These are phyloP conservation scores for Capsicum chinense DNA, from an alignment of 257 asterid species.

Conservation along the genomic window DNA sequence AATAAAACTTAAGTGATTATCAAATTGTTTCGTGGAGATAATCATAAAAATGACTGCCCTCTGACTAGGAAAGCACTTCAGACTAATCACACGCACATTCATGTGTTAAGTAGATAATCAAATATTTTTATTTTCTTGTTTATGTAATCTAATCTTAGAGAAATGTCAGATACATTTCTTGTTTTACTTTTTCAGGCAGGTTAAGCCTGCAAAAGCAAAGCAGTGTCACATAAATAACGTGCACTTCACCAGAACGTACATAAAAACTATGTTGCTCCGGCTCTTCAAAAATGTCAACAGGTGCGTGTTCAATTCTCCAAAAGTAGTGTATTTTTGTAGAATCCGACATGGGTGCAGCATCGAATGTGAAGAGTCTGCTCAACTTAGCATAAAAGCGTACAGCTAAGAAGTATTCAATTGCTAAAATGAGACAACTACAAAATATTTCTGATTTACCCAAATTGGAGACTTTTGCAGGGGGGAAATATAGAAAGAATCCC, in stretches of 20 bases:
- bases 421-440: background rate
- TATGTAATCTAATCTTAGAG: background rate
- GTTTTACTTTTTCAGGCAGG: slow-evolving; percentile 27
- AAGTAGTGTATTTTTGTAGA: too few relatives aligned
- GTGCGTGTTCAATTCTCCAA: too few relatives aligned
- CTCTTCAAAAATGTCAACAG: too few relatives aligned
- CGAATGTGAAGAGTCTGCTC: too few relatives aligned
- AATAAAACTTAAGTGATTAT: background rate
- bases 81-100: background rate
- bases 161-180: slow-evolving; percentile 16
- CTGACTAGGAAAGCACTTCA: slow-evolving; percentile 14
- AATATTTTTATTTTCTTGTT: background rate
- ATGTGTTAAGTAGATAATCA: slow-evolving; percentile 1
- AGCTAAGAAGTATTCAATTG: background rate
- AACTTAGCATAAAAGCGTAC: background rate
- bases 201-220: slow-evolving; percentile 24
- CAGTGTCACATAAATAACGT: slow-evolving; percentile 9
- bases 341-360: too few relatives aligned
- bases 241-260: slow-evolving; percentile 1
- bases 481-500: slow-evolving; percentile 8
- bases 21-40: background rate
- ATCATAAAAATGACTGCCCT: background rate
- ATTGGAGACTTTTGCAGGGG: background rate
- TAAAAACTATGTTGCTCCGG: background rate
- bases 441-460: slow-evolving; percentile 14